Percentiles rank a stretch among this genome's conserved stretches.
Evolutionary conservation across 2,329 filamentous ascomycete species (phyloP).

Genomic region (Fusarium setosum): DNA sequence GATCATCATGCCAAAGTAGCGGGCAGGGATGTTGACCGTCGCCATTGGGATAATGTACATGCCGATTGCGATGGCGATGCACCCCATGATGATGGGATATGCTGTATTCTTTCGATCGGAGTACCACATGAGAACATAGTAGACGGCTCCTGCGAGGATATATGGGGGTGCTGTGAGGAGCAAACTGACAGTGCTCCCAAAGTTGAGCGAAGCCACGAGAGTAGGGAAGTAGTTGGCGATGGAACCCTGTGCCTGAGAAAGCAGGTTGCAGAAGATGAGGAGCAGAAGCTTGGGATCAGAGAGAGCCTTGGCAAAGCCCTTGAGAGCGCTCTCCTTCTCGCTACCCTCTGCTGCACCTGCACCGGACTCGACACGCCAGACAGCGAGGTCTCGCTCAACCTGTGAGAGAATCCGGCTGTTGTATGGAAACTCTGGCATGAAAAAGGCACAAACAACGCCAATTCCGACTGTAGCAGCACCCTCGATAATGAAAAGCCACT

Average conservation of each 20-base stretch:
- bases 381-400: conserved; percentile 45
- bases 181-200: conserved; percentile 52
- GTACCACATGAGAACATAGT: conserved; percentile 49
- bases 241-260: conserved; percentile 51
- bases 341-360: conserved; percentile 52
- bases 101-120: conserved; percentile 51
- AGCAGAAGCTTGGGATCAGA: conserved; percentile 51
- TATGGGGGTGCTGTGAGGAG: conserved; percentile 61
- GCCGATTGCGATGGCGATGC: conserved; percentile 47
- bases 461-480: conserved; percentile 26
- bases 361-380: conserved; percentile 49
- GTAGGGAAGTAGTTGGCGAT: conserved; percentile 47
- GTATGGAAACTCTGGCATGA: conserved; percentile 54
- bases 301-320: conserved; percentile 44
- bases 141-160: conserved; percentile 51
- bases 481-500: conserved; percentile 47
- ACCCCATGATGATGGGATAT: conserved; percentile 49
- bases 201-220: conserved; percentile 47
- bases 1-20: conserved; percentile 57
- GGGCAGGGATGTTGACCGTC: conserved; percentile 50
- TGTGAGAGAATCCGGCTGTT: conserved; percentile 49
- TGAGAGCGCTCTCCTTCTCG: conserved; percentile 45
- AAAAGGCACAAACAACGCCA: conserved; percentile 42
- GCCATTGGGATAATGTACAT: conserved; percentile 53
- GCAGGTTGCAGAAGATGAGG: conserved; percentile 52